Conservation (phyloP, 1,284 basidiomycete genomes). For the Cryptococcus sp. region DNA sequence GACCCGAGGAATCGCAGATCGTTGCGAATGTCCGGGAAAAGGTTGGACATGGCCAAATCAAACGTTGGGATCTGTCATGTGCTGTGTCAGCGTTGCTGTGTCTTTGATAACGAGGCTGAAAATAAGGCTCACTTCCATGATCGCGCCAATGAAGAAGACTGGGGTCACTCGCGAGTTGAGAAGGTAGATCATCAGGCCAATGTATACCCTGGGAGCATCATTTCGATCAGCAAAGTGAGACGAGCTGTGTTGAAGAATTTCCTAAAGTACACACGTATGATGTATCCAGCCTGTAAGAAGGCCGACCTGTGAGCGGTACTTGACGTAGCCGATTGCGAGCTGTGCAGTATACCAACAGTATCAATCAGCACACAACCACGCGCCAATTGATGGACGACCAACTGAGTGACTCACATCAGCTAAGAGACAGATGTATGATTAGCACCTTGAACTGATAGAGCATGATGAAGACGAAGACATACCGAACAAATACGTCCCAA, state of each 20-base stretch:
- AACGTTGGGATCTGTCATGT: conserved; percentile 60
- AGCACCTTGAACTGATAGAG: background rate
- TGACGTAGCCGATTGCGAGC: conserved; percentile 43
- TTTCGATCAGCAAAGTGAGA: too few relatives aligned
- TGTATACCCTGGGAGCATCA: conserved; percentile 51
- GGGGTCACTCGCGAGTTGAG: conserved; percentile 55
- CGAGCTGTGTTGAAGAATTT: too few relatives aligned
- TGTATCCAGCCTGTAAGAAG: conserved; percentile 65
- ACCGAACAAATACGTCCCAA: conserved; percentile 50
- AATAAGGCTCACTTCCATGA: conserved; percentile 58
- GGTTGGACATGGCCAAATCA: conserved; percentile 59
- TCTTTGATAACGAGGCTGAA: background rate
- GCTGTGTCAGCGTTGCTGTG: background rate
- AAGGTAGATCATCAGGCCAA: conserved; percentile 58
- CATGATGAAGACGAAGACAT: conserved; percentile 13
- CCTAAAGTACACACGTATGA: conserved; percentile 51
- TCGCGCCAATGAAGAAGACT: conserved; percentile 58
- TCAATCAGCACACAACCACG: background rate
- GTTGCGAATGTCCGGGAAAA: conserved; percentile 58
- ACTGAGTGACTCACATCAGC: conserved; percentile 26
- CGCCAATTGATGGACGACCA: conserved; percentile 17
- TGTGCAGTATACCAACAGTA: conserved; percentile 10
- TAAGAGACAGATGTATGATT: conserved; percentile 2
- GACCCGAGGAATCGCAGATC: conserved; percentile 60
- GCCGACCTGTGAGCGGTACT: conserved; percentile 54